Evolutionary conservation across 2,329 filamentous ascomycete species (phyloP).

Genomic region (Talaromyces rugulosus): DNA sequence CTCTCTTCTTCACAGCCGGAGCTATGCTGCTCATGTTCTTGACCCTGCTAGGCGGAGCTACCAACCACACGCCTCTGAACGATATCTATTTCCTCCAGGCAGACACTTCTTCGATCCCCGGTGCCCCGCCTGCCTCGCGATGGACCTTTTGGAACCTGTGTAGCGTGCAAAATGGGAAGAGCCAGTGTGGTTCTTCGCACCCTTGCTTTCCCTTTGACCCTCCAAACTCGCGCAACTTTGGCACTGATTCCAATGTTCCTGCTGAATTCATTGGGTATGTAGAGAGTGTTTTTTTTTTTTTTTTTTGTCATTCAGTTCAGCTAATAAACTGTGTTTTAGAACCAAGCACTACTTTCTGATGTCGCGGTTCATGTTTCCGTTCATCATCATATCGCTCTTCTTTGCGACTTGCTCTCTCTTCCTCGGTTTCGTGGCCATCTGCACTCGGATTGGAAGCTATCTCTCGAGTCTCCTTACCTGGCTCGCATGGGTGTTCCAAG

Average conservation of each 20-base stretch:
- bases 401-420: constrained; percentile 54
- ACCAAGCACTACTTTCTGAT: constrained; percentile 71
- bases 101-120: constrained; percentile 67
- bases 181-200: constrained; percentile 61
- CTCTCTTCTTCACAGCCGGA: constrained; percentile 59
- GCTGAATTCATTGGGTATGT: constrained; percentile 50
- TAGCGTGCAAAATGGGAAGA: constrained; percentile 52
- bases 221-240: constrained; percentile 54
- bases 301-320: constrained; percentile 8
- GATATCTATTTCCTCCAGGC: constrained; percentile 82
- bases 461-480: constrained; percentile 51
- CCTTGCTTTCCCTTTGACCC: constrained; percentile 65
- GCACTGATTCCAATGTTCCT: constrained; percentile 51
- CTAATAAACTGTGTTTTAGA: constrained; percentile 27
- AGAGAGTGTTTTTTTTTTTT: too few species aligned
- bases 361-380: constrained; percentile 90
- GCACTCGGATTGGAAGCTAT: constrained; percentile 48
- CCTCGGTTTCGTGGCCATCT: constrained; percentile 45
- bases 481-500: constrained; percentile 57
- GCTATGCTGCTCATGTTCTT: constrained; percentile 63
- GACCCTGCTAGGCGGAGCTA: constrained; percentile 59
- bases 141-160: constrained; percentile 93
- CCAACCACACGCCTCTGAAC: constrained; percentile 57
- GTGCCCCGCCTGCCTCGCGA: constrained; percentile 64
- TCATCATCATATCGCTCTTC: constrained; percentile 79